Evolutionary conservation across 2,329 filamentous ascomycete genomes (phyloP), one percentile per base, ranked within the genome.

Genomic region (Verruconis gallopava): DNA sequence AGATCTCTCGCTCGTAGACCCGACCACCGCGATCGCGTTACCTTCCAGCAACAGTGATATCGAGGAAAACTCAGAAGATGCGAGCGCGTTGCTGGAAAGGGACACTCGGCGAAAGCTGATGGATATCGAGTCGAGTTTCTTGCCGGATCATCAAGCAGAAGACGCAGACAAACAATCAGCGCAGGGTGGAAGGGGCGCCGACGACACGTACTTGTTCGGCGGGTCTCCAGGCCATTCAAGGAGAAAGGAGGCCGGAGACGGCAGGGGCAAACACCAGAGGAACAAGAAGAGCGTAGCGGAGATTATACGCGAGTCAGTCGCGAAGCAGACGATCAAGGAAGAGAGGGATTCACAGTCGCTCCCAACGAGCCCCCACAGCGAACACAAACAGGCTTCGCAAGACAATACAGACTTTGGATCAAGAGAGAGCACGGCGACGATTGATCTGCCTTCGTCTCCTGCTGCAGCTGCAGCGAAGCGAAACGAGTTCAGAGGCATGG

Each of bases 61-160:
- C 25, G 25, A 30, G n/a, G 17, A 40, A 17, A 14, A 21, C 18
- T 14, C 21, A n/a, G 36, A 20, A 42, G 62, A 65, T 32, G 61
- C 53, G 25, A 62, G 62, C 44, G 58, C 53, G 12, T 66, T 75
- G 49, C 11, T 41, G 21, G 73, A 78, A 54, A 62, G 61, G 40
- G 73, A 75, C 50, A 76, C 78, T 70, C 67, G 68, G 48, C 64
- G 67, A 44, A 71, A 71, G 48, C 55, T 79, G 47, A 68, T 73
- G 64, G 74, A 79, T 49, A 66, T 77, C 43, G 75, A 78, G 53
- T 78, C 75, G 3, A 78, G 73, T 51, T 78, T 79, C 49, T 47
- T 78, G 35, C 74, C 73, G 0, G 70, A 73, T 37, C 69, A 68
- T 1, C 73, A 77, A 36, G 48, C 56, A 4, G 50, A 46, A 6